These are phyloP conservation scores for Candida yuanshanica DNA, from an alignment of 805 yeast genomes.

Conservation along the genomic window DNA sequence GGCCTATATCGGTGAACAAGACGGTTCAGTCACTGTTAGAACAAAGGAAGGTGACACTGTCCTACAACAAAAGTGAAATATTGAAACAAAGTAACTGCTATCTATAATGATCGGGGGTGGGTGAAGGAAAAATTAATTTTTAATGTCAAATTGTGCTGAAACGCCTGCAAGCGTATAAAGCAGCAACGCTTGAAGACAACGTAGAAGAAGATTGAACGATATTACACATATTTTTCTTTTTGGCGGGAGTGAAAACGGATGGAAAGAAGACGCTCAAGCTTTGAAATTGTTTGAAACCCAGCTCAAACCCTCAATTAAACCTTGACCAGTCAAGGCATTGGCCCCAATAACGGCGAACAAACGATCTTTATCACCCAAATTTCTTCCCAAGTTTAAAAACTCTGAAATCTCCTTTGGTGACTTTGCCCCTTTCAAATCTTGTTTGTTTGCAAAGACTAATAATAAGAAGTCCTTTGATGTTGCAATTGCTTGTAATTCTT, in stretches of 20 bases:
- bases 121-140: no score
- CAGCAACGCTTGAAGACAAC: no score
- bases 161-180: no score
- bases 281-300: conserved; percentile 70
- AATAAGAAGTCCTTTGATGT: conserved; percentile 66
- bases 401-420: conserved; percentile 83
- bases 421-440: conserved; percentile 88
- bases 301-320: conserved; percentile 78
- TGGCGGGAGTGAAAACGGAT: no score
- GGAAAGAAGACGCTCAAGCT: not conserved
- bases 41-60: conserved; percentile 20
- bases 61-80: not conserved
- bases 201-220: no score
- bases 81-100: no score
- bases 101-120: no score
- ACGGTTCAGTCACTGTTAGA: conserved; percentile 51
- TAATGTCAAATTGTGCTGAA: no score
- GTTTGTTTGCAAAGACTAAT: conserved; percentile 87
- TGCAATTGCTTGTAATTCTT: conserved; percentile 55
- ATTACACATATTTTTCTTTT: no score
- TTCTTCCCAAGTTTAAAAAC: conserved; percentile 52
- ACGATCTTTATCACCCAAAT: conserved; percentile 52
- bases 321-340: conserved; percentile 85
- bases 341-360: conserved; percentile 91
- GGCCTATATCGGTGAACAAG: conserved; percentile 85